Evolutionary conservation across 495 filamentous ascomycete species (phyloP).

Genomic region (Poronia punctata): DNA sequence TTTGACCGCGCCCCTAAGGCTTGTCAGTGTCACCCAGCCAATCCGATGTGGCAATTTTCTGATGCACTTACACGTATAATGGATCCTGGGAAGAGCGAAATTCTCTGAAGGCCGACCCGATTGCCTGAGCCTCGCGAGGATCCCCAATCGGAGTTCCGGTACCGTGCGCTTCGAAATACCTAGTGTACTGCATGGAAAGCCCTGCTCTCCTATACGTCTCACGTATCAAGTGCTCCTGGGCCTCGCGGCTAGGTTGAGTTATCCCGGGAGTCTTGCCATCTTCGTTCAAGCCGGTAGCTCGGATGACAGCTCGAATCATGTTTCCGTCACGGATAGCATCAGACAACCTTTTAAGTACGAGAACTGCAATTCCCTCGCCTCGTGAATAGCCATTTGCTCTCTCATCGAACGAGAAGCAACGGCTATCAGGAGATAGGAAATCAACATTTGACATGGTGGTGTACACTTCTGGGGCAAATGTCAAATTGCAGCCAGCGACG

Average conservation of each 20-base stretch:
- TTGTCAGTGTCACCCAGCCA: not conserved
- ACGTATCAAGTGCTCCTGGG: constrained; percentile 42
- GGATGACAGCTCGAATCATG: no score
- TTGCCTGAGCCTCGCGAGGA: constrained; percentile 43
- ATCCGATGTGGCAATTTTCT: not conserved
- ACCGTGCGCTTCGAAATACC: constrained; percentile 39
- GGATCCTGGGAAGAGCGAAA: constrained; percentile 14
- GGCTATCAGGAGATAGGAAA: constrained; percentile 29
- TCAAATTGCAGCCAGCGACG: constrained; percentile 43
- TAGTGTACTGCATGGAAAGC: constrained; percentile 33
- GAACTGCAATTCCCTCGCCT: constrained; percentile 48
- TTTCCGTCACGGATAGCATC: constrained; percentile 42
- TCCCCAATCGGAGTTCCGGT: constrained; percentile 50
- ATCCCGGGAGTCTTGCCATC: no score
- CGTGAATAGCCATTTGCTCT: constrained; percentile 52
- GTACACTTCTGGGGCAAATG: constrained; percentile 33
- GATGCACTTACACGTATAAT: constrained; percentile 32
- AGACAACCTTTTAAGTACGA: constrained; percentile 46
- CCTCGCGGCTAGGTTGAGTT: no score
- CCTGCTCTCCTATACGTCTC: constrained; percentile 36
- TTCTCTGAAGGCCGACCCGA: constrained; percentile 26
- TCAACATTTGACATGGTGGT: constrained; percentile 12
- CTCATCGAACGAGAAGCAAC: constrained; percentile 48
- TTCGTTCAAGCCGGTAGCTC: no score
- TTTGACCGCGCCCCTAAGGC: constrained; percentile 43